Conservation (phyloP, 768 basidiomycete genomes). For the Boletus tylopilopsis region DNA sequence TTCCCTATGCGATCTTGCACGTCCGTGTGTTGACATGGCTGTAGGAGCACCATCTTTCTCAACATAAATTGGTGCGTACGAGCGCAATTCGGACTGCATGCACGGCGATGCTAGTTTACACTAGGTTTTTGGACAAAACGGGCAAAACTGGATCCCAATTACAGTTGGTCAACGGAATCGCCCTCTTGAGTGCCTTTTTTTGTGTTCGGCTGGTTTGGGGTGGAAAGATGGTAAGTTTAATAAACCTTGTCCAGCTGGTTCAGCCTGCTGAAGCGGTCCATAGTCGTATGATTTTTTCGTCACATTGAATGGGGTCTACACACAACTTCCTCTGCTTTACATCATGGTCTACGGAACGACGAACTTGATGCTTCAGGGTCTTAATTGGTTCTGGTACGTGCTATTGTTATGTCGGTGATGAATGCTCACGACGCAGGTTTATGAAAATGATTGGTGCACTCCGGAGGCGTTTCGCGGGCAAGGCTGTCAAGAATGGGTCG, state of each 20-base stretch:
- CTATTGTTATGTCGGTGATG: background rate
- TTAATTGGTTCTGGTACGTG: slow-evolving; percentile 83
- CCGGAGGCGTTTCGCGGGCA: slow-evolving; percentile 52
- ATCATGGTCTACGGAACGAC: slow-evolving; percentile 50
- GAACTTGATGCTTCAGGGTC: slow-evolving; percentile 61
- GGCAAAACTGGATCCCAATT: slow-evolving; percentile 62
- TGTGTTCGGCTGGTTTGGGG: slow-evolving; percentile 71
- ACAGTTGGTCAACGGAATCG: slow-evolving; percentile 69
- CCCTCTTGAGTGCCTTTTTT: slow-evolving; percentile 67
- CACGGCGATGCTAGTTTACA: background rate
- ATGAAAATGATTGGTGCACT: slow-evolving; percentile 68
- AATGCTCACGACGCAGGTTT: slow-evolving; percentile 44
- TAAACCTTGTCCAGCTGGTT: background rate
- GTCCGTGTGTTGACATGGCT: slow-evolving; percentile 4
- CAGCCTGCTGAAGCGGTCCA: slow-evolving; percentile 2
- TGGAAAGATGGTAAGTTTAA: slow-evolving; percentile 35
- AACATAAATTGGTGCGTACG: slow-evolving; percentile 76
- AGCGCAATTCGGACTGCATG: background rate
- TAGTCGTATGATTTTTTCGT: slow-evolving; percentile 68
- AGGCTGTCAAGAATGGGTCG: slow-evolving; percentile 12
- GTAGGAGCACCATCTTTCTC: slow-evolving; percentile 79
- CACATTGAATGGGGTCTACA: slow-evolving; percentile 52
- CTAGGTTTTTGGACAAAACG: slow-evolving; percentile 75
- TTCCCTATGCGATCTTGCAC: background rate
- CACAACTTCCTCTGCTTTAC: slow-evolving; percentile 50